Percentiles rank a stretch among this genome's conserved stretches.
phyloP scores from a whole-genome alignment of 2,329 filamentous ascomycete species.

The Pseudophaeomoniella oleicola region DNA sequence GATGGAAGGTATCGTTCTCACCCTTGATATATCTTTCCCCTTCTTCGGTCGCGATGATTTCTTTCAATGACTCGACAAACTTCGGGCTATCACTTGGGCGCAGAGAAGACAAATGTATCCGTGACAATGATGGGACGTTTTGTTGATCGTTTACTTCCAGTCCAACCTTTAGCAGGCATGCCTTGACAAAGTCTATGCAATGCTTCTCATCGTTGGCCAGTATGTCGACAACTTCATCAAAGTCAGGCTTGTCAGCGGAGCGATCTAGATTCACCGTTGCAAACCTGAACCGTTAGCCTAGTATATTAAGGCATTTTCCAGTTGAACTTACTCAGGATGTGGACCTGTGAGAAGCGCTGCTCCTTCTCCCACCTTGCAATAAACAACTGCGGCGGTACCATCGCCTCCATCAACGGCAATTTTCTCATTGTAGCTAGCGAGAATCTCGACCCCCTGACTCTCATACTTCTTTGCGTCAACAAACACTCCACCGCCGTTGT shows the following conservation, averaged over 20 bases:
- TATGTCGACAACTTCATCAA: slow-evolving; percentile 52
- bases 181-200: slow-evolving; percentile 62
- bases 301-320: slow-evolving; percentile 8
- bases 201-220: slow-evolving; percentile 55
- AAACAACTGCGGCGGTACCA: slow-evolving; percentile 64
- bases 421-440: slow-evolving; percentile 65
- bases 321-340: slow-evolving; percentile 65
- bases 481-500: slow-evolving; percentile 90
- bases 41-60: slow-evolving; percentile 52
- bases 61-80: slow-evolving; percentile 48
- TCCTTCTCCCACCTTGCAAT: slow-evolving; percentile 70
- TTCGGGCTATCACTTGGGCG: slow-evolving; percentile 50
- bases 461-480: slow-evolving; percentile 55
- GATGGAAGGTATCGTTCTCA: slow-evolving; percentile 68
- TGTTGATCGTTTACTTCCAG: slow-evolving; percentile 61
- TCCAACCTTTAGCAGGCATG: slow-evolving; percentile 65
- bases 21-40: slow-evolving; percentile 60
- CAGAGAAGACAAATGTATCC: slow-evolving; percentile 64
- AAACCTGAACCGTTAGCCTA: slow-evolving; percentile 45
- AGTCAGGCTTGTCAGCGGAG: slow-evolving; percentile 52
- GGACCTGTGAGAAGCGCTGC: slow-evolving; percentile 68
- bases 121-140: slow-evolving; percentile 64
- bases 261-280: slow-evolving; percentile 61
- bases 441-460: slow-evolving; percentile 56
- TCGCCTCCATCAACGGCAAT: slow-evolving; percentile 63